Base-by-base conservation (phyloP, 2,329 filamentous ascomycete genomes). In the Aspergillus aculeatus region DNA sequence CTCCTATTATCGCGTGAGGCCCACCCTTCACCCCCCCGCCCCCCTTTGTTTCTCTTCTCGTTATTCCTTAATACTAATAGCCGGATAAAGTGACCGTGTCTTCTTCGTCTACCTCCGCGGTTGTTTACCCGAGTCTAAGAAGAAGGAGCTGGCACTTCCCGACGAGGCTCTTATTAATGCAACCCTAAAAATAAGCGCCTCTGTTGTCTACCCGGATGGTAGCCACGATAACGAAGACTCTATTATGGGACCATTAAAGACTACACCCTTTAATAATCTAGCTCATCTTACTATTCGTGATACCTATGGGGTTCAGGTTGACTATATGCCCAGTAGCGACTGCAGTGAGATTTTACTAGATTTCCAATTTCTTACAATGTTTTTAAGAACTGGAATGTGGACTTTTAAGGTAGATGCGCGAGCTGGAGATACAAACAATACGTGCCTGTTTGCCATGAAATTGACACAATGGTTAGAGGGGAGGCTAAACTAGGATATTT, bases 381-480 rank as follows among this genome's bases (percentile, higher is more conserved):
- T 53, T 53, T 51, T 60, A 47, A 62, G 21, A 41, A 62, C 57
- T 21, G 62, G 62, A 47, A 56, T 62, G 57, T 64, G 59, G 62
- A 60, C 62, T 48, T 62, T 52, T 29, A 60, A 60, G 41, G 57
- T 62, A n/a, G 62, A 64, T 35, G 49, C 51, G n/a, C 55, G 62
- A 54, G 5, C 54, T 21, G 51, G 62, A 58, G 62, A 64, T 62
- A 4, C 4, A 56, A 50, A 58, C 10, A 62, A 58, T 60, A 56
- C 59, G 9, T 62, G 59, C 26, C 54, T 64, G 47, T 62, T 62
- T 58, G 59, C 62, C 29, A 60, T 62, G 48, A 12, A 16, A 52
- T 57, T 64, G 57, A 58, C 62, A 58, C 59, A 60, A 54, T 60
- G 59, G 57, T 62, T 62, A 59, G 57, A 63, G 4, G 54, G 62